phyloP scores from a whole-genome alignment of 2,329 filamentous ascomycete species.

The Apiospora kogelbergensis region DNA sequence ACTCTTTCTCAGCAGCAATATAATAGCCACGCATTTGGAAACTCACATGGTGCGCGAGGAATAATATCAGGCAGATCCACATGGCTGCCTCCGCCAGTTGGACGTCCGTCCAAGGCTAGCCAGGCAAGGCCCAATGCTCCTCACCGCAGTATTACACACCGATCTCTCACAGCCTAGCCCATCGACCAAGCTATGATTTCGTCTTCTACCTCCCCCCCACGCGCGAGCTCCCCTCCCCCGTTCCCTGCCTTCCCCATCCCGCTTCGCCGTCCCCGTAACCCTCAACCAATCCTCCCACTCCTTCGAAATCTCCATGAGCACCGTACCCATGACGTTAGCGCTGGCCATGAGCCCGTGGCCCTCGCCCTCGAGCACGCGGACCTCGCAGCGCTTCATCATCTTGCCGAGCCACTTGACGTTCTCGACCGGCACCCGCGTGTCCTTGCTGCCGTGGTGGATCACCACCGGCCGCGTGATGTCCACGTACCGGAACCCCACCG shows the following conservation, averaged over 20 bases:
- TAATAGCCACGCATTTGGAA: neutral
- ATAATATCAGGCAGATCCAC: neutral
- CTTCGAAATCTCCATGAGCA: constrained; percentile 90
- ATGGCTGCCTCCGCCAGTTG: neutral
- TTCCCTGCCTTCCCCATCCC: constrained; percentile 7
- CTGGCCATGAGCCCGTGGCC: constrained; percentile 96
- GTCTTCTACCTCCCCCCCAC: constrained; percentile 10
- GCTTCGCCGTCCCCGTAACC: constrained; percentile 40
- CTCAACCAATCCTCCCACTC: constrained; percentile 91
- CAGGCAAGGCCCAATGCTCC: neutral
- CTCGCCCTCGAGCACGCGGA: constrained; percentile 85
- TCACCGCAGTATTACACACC: neutral
- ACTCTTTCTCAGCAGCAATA: neutral
- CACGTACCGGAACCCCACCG: constrained; percentile 94
- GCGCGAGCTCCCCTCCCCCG: constrained; percentile 13
- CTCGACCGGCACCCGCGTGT: constrained; percentile 89
- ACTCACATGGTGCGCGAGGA: neutral
- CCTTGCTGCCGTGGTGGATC: constrained; percentile 90
- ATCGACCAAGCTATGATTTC: neutral
- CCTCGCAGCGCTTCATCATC: constrained; percentile 90
- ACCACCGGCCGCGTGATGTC: constrained; percentile 90
- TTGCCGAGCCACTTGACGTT: constrained; percentile 95
- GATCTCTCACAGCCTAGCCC: neutral
- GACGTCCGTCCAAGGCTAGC: neutral
- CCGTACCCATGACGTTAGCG: constrained; percentile 85